Percentiles rank a stretch among this genome's conserved stretches.
Evolutionary conservation across 1,139 yeast species (phyloP).

Genomic region (Candida mesenterica): DNA sequence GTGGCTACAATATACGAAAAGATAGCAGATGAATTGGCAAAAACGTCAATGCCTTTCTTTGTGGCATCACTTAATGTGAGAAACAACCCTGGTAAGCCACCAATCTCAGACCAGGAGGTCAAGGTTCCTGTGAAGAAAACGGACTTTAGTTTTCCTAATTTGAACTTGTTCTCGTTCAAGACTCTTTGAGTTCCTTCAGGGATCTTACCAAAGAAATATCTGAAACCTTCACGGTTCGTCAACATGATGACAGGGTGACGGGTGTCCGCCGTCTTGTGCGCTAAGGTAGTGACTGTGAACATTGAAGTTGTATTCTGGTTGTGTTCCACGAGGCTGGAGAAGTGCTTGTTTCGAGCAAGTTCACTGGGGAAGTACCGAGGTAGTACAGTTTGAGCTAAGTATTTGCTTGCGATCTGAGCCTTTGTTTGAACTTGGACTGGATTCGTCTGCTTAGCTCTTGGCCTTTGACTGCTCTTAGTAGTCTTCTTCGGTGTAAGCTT

Average conservation of each 20-base stretch:
- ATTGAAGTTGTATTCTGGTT: conserved; percentile 22
- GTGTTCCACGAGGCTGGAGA: conserved; percentile 16
- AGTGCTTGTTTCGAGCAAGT: conserved; percentile 11
- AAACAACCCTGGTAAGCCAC: conserved; percentile 89
- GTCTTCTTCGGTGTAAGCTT: neutral
- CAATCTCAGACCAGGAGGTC: conserved; percentile 65
- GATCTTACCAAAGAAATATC: conserved; percentile 74
- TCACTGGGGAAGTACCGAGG: conserved; percentile 14
- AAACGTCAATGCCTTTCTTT: conserved; percentile 43
- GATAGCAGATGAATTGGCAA: conserved; percentile 37
- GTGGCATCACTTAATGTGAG: conserved; percentile 86
- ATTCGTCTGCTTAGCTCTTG: neutral
- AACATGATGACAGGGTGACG: conserved; percentile 59
- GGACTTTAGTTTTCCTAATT: conserved; percentile 55
- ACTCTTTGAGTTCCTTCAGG: conserved; percentile 87
- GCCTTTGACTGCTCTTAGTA: neutral
- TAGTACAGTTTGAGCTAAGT: conserved; percentile 12
- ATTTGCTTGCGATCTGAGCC: neutral
- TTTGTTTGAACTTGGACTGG: neutral
- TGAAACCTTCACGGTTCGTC: conserved; percentile 49
- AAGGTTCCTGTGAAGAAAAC: conserved; percentile 75
- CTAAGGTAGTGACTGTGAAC: conserved; percentile 42
- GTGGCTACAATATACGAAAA: conserved; percentile 61
- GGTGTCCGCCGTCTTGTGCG: conserved; percentile 62
- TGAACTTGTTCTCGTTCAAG: conserved; percentile 52